Evolutionary conservation across 1,284 basidiomycete genomes (phyloP), one percentile per base, ranked within the genome.

Genomic region (Pyrrhoderma lamaoense): DNA sequence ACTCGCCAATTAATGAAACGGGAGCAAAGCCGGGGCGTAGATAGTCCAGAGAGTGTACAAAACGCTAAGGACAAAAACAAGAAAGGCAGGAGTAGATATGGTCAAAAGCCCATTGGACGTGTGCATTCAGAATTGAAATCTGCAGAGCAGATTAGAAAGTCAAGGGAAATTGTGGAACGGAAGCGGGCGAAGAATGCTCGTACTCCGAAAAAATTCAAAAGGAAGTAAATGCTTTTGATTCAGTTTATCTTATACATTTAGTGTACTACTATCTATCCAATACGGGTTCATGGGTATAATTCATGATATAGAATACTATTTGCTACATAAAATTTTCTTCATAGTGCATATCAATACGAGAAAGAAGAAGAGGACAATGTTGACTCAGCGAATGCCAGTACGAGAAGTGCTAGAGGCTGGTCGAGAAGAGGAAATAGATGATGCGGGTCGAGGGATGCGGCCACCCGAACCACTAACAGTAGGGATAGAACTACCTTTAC

Each of bases 111-210:
- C 1, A 62, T 79, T 45, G 75, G 73, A 4, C 75, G 70, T 47
- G 79, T 88, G 60, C 89, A 82, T 67, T 85, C 66, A 49, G 90
- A 93, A 66, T 77, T 93, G 63, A 92, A 89, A 70, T 85, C 79
- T 0, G 82, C 80, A 35, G 88, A 90, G 47, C 86, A 93, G 63
- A 93, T 95, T 57, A 77, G 88, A 53, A 93, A 85, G 64, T 69
- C 75, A 23, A 76, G 91, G 55, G 80, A 80, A 62, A 48, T 73
- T 25, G 60, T 69, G 61, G 82, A 88, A 58, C 77, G 76, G 54
- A 77, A 73, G 59, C 79, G 72, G 62, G 79, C 75, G 19, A 91
- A 89, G 71, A 92, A 91, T 62, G 85, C 87, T 19, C 73, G 89
- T 22, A 79, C 84, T 8, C 70, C 65, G 53, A 70, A 65, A 52